A percentile compares a stretch with the other conserved stretches of the same genome.
Evolutionary conservation across 257 asterid species (phyloP).

Genomic region (Capsicum rhomboideum): DNA sequence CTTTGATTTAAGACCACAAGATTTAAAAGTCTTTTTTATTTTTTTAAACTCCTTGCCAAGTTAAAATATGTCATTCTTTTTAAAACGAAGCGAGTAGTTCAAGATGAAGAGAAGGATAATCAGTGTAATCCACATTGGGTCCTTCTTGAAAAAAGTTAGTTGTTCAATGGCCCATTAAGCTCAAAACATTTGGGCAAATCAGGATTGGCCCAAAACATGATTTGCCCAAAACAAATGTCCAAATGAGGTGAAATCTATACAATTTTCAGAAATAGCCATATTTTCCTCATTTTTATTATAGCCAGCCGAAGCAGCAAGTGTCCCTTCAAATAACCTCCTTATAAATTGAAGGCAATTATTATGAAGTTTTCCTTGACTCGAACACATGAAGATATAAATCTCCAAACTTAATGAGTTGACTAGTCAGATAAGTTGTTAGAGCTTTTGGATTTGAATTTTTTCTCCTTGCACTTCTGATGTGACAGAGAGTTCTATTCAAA

Average conservation of each 20-base stretch:
- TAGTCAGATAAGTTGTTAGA: conserved; percentile 38
- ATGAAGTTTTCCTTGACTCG: conserved; percentile 24
- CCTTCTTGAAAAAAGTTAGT: conserved; percentile 49
- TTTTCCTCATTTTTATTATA: not conserved
- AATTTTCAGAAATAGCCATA: not conserved
- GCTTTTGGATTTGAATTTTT: conserved; percentile 39
- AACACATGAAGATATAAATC: conserved; percentile 35
- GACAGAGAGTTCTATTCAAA: conserved; percentile 47
- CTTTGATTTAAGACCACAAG: too few relatives aligned
- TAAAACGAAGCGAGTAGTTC: too few relatives aligned
- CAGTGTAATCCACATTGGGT: conserved; percentile 73
- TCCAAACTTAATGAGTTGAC: conserved; percentile 17
- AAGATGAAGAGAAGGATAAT: conserved; percentile 56
- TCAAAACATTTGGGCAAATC: conserved; percentile 57
- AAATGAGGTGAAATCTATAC: not conserved
- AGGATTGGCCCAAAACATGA: conserved; percentile 59
- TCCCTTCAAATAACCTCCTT: conserved; percentile 37
- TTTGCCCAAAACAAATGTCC: conserved; percentile 42
- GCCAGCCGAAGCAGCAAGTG: conserved; percentile 24
- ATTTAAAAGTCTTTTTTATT: too few relatives aligned
- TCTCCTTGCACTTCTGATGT: not conserved
- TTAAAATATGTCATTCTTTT: too few relatives aligned
- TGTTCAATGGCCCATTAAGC: conserved; percentile 41
- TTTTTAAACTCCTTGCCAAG: too few relatives aligned
- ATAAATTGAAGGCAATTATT: not conserved